Evolutionary conservation across 2,329 filamentous ascomycete genomes (phyloP).

Genomic region (Tolypocladium tundrense): DNA sequence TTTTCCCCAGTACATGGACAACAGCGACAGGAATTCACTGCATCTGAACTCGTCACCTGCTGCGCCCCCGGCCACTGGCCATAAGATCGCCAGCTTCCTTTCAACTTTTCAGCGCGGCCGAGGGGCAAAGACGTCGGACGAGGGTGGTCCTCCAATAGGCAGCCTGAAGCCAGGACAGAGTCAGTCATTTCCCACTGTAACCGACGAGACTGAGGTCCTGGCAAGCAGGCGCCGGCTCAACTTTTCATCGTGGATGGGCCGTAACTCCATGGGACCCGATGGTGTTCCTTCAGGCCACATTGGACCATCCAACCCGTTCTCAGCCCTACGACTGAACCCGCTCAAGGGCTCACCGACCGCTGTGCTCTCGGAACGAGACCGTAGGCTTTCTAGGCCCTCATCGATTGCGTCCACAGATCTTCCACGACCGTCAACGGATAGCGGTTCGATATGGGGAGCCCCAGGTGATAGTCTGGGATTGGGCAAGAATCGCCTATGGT

Average conservation of each 20-base stretch:
- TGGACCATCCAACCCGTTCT: slow-evolving; percentile 25
- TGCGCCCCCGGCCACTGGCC: slow-evolving; percentile 17
- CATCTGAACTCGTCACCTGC: slow-evolving; percentile 29
- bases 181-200: slow-evolving; percentile 61
- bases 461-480: slow-evolving; percentile 31
- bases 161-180: slow-evolving; percentile 62
- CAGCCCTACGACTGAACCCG: slow-evolving; percentile 32
- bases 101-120: slow-evolving; percentile 53
- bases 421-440: slow-evolving; percentile 70
- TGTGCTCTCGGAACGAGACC: slow-evolving; percentile 43
- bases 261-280: slow-evolving; percentile 40
- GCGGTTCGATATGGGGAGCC: slow-evolving; percentile 62
- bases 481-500: slow-evolving; percentile 56
- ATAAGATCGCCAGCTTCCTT: slow-evolving; percentile 40
- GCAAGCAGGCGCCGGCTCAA: slow-evolving; percentile 47
- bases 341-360: slow-evolving; percentile 39
- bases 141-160: slow-evolving; percentile 51
- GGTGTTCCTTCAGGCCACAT: slow-evolving; percentile 13
- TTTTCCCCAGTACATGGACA: slow-evolving; percentile 39
- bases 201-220: slow-evolving; percentile 43
- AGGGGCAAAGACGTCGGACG: slow-evolving; percentile 44
- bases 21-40: slow-evolving; percentile 32
- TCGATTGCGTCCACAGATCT: slow-evolving; percentile 62
- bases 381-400: slow-evolving; percentile 52
- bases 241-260: slow-evolving; percentile 48